phyloP scores from a whole-genome alignment of 208 protist species.

The Leishmania lainsoni region DNA sequence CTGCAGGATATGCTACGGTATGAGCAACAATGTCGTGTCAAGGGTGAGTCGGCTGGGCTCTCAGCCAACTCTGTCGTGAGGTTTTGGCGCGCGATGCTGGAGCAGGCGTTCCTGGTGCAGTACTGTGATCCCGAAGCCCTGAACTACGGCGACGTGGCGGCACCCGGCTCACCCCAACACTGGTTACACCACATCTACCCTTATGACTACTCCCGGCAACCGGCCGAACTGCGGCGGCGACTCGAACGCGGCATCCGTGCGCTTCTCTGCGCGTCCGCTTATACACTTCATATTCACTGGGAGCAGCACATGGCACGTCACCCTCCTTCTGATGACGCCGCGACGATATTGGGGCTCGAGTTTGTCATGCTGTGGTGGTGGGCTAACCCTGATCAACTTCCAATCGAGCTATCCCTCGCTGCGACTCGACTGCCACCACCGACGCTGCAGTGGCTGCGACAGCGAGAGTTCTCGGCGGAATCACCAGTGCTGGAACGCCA shows the following conservation, averaged over 20 bases:
- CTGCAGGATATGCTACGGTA: constrained; percentile 13
- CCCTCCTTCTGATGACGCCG: not conserved
- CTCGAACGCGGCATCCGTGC: constrained; percentile 31
- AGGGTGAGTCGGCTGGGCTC: not conserved
- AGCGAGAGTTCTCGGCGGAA: constrained; percentile 6
- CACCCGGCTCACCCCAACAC: not conserved
- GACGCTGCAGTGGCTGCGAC: constrained; percentile 6
- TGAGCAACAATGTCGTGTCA: not conserved
- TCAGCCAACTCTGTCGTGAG: not conserved
- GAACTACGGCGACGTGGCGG: not conserved
- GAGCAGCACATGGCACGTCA: constrained; percentile 34
- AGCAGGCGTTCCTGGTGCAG: constrained; percentile 37
- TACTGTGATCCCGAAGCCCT: constrained; percentile 19
- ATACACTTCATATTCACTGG: constrained; percentile 61
- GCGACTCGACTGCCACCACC: constrained; percentile 18
- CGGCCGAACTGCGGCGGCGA: constrained; percentile 20
- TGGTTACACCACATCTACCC: constrained; percentile 10
- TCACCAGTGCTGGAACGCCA: not conserved
- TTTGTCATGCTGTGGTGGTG: constrained; percentile 77
- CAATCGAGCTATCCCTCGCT: constrained; percentile 39
- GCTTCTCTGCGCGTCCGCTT: constrained; percentile 45
- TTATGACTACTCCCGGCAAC: constrained; percentile 27
- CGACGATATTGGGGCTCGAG: constrained; percentile 39
- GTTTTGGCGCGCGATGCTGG: constrained; percentile 36
- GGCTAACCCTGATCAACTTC: constrained; percentile 66